Conservation (phyloP, 1,139 yeast species). For the Eremothecium gossypii region DNA sequence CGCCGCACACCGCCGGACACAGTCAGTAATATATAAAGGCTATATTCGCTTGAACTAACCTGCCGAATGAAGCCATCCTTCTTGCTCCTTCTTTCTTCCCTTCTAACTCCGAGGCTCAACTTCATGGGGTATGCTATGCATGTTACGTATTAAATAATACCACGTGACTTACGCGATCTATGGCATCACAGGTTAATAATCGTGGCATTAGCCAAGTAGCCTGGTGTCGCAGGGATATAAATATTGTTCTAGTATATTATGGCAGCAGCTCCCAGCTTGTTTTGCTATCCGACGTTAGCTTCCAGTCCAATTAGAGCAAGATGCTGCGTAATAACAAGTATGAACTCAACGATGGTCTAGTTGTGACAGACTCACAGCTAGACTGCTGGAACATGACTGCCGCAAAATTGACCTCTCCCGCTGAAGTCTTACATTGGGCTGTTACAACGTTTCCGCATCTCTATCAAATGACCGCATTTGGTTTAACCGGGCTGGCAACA, state of each 20-base stretch:
- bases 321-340: background rate
- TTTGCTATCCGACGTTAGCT: background rate
- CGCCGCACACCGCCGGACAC: too few species aligned
- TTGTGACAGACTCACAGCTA: constrained; percentile 42
- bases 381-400: constrained; percentile 56
- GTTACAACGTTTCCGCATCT: constrained; percentile 68
- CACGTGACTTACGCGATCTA: too few species aligned
- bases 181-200: too few species aligned
- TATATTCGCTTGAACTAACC: too few species aligned
- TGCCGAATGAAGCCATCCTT: too few species aligned
- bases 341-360: constrained; percentile 21
- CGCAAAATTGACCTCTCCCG: constrained; percentile 43
- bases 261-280: background rate
- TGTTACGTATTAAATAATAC: too few species aligned
- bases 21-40: too few species aligned
- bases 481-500: constrained; percentile 83
- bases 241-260: background rate
- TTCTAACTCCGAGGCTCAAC: too few species aligned
- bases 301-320: background rate
- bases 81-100: too few species aligned
- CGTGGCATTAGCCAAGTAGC: too few species aligned
- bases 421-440: constrained; percentile 76
- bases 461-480: constrained; percentile 91
- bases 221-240: background rate
- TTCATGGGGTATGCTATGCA: too few species aligned